phyloP scores from a whole-genome alignment of 495 filamentous ascomycete genomes.

The Elasticomyces elasticus region DNA sequence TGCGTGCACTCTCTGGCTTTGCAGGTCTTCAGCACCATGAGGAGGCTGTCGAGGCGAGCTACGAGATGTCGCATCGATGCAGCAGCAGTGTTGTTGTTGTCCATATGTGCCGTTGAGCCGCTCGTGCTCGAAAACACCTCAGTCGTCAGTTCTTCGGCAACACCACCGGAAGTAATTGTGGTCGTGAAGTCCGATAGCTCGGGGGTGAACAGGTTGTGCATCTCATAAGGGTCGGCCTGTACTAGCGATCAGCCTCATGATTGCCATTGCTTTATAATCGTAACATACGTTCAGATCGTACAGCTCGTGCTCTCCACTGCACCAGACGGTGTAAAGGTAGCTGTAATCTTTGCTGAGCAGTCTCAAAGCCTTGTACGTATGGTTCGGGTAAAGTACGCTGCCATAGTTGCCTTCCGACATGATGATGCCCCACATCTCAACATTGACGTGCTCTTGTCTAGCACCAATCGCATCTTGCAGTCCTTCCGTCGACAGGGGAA shows the following conservation, averaged over 20 bases:
- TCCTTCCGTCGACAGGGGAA: slow-evolving; percentile 22
- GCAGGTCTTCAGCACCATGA: slow-evolving; percentile 32
- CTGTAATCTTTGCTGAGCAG: slow-evolving; percentile 20
- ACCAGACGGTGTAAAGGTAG: slow-evolving; percentile 27
- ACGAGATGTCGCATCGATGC: slow-evolving; percentile 15
- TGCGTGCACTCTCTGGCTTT: slow-evolving; percentile 23
- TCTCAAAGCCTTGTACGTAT: slow-evolving; percentile 29
- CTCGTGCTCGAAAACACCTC: neutral
- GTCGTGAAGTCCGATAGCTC: neutral
- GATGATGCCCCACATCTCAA: slow-evolving; percentile 32
- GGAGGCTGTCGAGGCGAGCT: slow-evolving; percentile 26
- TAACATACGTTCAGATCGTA: slow-evolving; percentile 21
- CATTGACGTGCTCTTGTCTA: slow-evolving; percentile 32
- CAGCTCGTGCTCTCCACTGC: slow-evolving; percentile 26
- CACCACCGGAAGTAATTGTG: neutral
- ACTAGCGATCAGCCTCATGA: neutral
- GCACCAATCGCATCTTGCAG: slow-evolving; percentile 20
- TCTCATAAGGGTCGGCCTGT: slow-evolving; percentile 25
- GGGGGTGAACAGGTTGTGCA: slow-evolving; percentile 26
- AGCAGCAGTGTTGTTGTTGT: neutral
- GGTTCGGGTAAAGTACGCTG: slow-evolving; percentile 23
- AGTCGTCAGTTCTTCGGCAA: neutral
- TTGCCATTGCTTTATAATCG: neutral
- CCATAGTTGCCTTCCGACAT: slow-evolving; percentile 27
- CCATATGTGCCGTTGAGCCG: neutral